Evolutionary conservation across 1,139 yeast genomes (phyloP).

Genomic region (Geotrichum phurueaensis): DNA sequence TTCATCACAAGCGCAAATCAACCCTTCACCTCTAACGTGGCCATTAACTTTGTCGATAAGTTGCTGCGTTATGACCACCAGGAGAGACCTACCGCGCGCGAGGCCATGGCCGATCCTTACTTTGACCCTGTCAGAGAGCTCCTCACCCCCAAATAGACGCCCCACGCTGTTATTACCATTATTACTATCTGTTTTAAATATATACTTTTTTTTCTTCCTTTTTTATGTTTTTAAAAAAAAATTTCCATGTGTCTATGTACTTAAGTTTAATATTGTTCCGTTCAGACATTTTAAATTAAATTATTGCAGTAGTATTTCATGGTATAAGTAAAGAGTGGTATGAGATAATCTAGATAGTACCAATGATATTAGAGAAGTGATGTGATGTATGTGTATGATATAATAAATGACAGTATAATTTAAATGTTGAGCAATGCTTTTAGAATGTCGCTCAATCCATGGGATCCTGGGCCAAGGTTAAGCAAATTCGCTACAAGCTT

Average conservation of each 20-base stretch:
- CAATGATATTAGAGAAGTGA: background rate
- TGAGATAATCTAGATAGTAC: too few species aligned
- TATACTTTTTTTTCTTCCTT: background rate
- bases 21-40: slow-evolving; percentile 61
- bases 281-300: background rate
- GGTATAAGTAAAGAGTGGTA: background rate
- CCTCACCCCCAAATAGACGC: slow-evolving; percentile 2
- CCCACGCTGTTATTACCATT: background rate
- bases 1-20: slow-evolving; percentile 72
- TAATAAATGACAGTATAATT: background rate
- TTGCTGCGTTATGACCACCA: slow-evolving; percentile 89
- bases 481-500: background rate
- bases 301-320: background rate
- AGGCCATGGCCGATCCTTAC: slow-evolving; percentile 86
- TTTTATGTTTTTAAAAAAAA: background rate
- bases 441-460: background rate
- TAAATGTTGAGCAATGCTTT: background rate
- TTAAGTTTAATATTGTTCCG: background rate
- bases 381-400: background rate
- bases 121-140: slow-evolving; percentile 41
- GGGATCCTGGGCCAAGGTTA: background rate
- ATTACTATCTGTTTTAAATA: background rate
- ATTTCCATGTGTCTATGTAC: background rate
- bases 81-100: slow-evolving; percentile 86
- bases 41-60: slow-evolving; percentile 77